phyloP scores from a whole-genome alignment of 441 rosid genomes.

The Hypseocharis bilobata region DNA sequence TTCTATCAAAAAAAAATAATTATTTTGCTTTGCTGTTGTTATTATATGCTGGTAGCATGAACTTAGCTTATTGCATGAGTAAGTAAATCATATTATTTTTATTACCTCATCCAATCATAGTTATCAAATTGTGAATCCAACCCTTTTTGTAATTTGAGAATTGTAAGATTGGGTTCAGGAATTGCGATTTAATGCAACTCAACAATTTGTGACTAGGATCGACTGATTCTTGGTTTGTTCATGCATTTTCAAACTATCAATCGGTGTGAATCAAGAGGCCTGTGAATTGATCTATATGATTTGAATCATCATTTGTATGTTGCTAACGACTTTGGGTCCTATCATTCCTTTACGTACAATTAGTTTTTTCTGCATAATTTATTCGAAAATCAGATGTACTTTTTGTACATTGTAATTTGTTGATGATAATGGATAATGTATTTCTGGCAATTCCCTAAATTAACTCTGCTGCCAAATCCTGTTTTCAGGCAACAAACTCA shows the following conservation, averaged over 20 bases:
- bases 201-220: not conserved
- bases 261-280: not conserved
- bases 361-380: no score
- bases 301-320: no score
- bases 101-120: not conserved
- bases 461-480: not conserved
- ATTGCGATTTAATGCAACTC: no score
- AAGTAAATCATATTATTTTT: not conserved
- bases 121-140: not conserved
- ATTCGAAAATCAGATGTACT: no score
- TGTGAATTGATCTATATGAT: not conserved
- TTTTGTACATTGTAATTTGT: not conserved
- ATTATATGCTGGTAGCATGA: not conserved
- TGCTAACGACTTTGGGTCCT: no score
- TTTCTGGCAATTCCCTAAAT: not conserved
- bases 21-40: not conserved
- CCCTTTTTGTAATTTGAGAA: not conserved
- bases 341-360: no score
- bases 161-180: not conserved
- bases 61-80: not conserved
- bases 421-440: not conserved
- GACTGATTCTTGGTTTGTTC: not conserved
- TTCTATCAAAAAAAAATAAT: not conserved
- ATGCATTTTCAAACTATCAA: not conserved
- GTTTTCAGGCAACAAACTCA: constrained; percentile 1